Base-by-base conservation (phyloP, 2,329 filamentous ascomycete species). In the Trichoderma citrinoviride region DNA sequence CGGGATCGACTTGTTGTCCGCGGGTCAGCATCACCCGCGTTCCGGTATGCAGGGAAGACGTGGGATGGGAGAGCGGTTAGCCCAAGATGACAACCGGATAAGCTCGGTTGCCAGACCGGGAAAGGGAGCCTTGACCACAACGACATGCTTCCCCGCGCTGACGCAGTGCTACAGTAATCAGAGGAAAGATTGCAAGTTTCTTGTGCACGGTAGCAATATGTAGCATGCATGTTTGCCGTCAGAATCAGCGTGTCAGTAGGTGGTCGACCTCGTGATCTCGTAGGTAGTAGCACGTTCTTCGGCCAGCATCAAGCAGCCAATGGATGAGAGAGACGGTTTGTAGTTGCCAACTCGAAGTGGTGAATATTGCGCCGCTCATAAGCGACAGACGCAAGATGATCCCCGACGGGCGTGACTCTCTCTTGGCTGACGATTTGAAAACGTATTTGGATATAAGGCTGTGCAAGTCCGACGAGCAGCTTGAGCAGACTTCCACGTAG, bases 101-200 rank as follows among this genome's bases (percentile, higher is more conserved):
- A 46, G 25, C 49, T 41, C 60, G 60, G 52, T 5, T 37, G 25
- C 14, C 40, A 37, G 56, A 21, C 56, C 47, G 14, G 57, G 49
- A 62, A 25, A 46, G 33, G 25, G 10, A 19, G 37, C 40, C 52
- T 49, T 52, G 52, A 64, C 50, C 61, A 37, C 33, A 25, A 55
- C 52, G 52, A 64, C 61, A 64, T 44, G 61, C 61, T 64, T 56
- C 61, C 61, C 52, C 61, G 61, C 61, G 61, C 52, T 41, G 52
- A 49, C 52, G 27, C 52, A 64, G 61, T 64, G 21, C 29, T 41
- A 56, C 50, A 12, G 40, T 62, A 62, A 53, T 62, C 60, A 54
- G 15, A 21, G 27, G 19, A 53, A 23, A 54, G 49, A 33, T n/a
- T 52, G 49, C 8, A 29, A n/a, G 49, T 17, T 52, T 33, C 49